phyloP scores from a whole-genome alignment of 345 rosid genomes.

The Eucalyptus urophylla region DNA sequence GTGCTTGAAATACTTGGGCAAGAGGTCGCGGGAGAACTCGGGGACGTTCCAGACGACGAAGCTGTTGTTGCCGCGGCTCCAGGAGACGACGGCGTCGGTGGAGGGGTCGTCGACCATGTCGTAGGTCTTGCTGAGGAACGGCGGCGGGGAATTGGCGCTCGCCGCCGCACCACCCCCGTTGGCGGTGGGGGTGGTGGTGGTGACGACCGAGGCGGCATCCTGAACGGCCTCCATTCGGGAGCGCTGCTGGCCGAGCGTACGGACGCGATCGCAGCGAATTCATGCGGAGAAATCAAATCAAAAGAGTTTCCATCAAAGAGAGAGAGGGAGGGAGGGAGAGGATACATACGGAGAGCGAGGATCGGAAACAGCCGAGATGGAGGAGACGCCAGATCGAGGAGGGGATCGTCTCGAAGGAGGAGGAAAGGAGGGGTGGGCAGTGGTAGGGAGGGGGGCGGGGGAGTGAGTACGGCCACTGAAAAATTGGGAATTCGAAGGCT shows the following conservation, averaged over 20 bases:
- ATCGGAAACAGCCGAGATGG: background rate
- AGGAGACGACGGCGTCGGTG: background rate
- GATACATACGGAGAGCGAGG: background rate
- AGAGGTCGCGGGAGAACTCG: background rate
- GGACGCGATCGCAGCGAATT: background rate
- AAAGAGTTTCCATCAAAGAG: background rate
- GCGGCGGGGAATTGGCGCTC: background rate
- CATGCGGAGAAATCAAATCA: background rate
- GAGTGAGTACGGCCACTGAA: background rate
- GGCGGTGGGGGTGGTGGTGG: background rate
- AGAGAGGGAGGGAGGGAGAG: background rate
- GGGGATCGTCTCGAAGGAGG: background rate
- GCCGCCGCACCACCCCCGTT: background rate
- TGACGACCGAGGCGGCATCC: background rate
- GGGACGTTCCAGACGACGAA: background rate
- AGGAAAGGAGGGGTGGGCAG: background rate
- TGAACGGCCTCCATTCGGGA: background rate
- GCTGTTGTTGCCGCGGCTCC: background rate
- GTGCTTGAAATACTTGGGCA: constrained; percentile 1
- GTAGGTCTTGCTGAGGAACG: background rate
- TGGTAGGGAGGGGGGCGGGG: background rate
- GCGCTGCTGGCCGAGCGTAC: background rate
- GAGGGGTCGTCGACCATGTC: constrained; percentile 1
- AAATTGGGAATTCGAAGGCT: background rate
- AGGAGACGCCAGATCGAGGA: background rate